These are phyloP conservation scores for Acidomyces sp. DNA, from an alignment of 495 filamentous ascomycete species.

Conservation along the genomic window DNA sequence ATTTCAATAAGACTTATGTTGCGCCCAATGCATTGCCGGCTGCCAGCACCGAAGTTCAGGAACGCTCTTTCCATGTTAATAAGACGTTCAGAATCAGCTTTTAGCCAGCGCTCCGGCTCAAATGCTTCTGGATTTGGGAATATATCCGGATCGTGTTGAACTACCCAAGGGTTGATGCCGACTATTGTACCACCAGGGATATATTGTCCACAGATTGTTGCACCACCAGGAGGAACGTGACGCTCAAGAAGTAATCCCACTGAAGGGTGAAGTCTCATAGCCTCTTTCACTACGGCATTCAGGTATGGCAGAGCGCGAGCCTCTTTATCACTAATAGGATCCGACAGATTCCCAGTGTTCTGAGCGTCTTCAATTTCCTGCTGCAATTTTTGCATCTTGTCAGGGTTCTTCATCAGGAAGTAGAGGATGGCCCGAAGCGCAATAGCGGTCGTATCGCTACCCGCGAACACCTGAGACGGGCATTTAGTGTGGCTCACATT, in stretches of 20 bases:
- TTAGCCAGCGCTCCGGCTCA: constrained; percentile 15
- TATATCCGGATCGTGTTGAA: constrained; percentile 3
- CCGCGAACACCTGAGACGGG: constrained; percentile 22
- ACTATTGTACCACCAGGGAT: constrained; percentile 15
- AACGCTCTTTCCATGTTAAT: constrained; percentile 5
- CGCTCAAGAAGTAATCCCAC: constrained; percentile 11
- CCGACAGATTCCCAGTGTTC: constrained; percentile 31
- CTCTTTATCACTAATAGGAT: constrained; percentile 3
- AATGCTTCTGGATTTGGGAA: constrained; percentile 4
- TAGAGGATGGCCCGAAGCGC: constrained; percentile 9
- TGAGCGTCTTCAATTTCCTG: constrained; percentile 43
- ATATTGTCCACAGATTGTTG: constrained; percentile 3
- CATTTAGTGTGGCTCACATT: too few relatives aligned
- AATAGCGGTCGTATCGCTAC: constrained; percentile 11
- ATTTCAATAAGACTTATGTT: constrained; percentile 16
- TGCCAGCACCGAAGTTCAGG: constrained; percentile 11
- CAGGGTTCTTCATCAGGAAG: constrained; percentile 11
- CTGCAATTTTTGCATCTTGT: constrained; percentile 32
- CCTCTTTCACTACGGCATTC: constrained; percentile 16
- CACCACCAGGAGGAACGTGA: constrained; percentile 7
- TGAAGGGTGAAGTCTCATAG: constrained; percentile 8
- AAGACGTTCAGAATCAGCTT: constrained; percentile 4
- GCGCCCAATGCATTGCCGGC: constrained; percentile 12
- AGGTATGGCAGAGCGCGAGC: constrained; percentile 13
- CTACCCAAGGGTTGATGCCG: constrained; percentile 14